Conservation (phyloP, 2,329 filamentous ascomycete genomes). For the Arthrinium phaeospermum region DNA sequence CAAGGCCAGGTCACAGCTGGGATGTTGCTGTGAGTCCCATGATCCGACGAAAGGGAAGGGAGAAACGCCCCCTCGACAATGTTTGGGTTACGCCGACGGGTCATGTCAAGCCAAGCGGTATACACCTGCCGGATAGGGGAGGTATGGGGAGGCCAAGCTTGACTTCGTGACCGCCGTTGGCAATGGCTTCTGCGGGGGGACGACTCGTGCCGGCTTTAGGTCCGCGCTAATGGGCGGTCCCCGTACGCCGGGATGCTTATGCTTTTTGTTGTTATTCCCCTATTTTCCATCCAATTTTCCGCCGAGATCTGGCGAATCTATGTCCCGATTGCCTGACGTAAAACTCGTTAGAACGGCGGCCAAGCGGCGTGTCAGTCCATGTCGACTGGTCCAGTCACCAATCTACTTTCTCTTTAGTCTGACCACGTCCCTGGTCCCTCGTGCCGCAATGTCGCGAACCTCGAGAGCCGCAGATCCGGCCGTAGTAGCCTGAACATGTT, state of each 20-base stretch:
- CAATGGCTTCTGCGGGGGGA: slow-evolving; percentile 4
- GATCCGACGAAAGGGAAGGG: background rate
- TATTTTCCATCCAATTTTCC: background rate
- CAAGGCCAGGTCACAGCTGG: background rate
- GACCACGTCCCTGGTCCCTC: background rate
- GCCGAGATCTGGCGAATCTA: slow-evolving; percentile 7
- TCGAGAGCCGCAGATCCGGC: slow-evolving; percentile 7
- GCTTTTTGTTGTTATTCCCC: slow-evolving; percentile 2
- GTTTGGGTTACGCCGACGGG: slow-evolving; percentile 10
- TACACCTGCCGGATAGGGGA: slow-evolving; percentile 13
- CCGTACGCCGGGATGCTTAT: slow-evolving; percentile 9
- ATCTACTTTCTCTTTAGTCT: background rate
- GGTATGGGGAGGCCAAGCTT: background rate
- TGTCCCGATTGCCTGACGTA: background rate
- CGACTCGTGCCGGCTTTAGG: slow-evolving; percentile 14
- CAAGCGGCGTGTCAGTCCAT: background rate
- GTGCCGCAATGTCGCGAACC: background rate
- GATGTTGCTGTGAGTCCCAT: slow-evolving; percentile 1
- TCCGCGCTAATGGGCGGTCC: slow-evolving; percentile 4
- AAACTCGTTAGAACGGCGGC: background rate
- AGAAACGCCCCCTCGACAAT: background rate
- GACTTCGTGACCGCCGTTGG: slow-evolving; percentile 14
- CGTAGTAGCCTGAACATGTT: background rate
- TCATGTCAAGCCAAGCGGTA: slow-evolving; percentile 3
- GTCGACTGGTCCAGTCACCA: background rate